phyloP scores from a whole-genome alignment of 805 yeast genomes.

The Candida incommunis region DNA sequence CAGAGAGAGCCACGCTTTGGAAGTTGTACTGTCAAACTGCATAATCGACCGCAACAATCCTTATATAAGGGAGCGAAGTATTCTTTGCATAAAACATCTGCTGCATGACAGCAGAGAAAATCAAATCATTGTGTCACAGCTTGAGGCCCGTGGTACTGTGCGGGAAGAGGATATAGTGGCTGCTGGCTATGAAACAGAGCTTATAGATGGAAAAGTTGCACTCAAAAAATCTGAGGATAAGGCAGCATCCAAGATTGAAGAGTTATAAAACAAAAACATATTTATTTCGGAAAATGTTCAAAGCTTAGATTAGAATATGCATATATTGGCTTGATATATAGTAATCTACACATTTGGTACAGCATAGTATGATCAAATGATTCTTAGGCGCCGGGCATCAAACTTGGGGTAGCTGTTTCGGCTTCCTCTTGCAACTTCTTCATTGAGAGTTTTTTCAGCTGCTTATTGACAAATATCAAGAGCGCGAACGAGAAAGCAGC shows the following conservation, averaged over 20 bases:
- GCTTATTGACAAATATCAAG: conserved; percentile 20
- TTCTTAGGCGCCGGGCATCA: conserved; percentile 16
- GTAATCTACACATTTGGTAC: background rate
- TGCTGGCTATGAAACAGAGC: conserved; percentile 66
- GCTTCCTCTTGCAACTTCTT: conserved; percentile 49
- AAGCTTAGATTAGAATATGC: conserved; percentile 1
- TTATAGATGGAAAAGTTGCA: conserved; percentile 55
- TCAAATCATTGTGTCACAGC: conserved; percentile 57
- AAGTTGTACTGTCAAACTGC: conserved; percentile 63
- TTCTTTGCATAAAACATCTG: conserved; percentile 60
- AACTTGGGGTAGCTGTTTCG: conserved; percentile 33
- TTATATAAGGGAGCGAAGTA: conserved; percentile 59
- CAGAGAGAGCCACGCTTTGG: conserved; percentile 54
- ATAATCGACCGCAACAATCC: conserved; percentile 83
- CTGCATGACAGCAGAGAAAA: conserved; percentile 51
- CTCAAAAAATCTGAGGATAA: conserved; percentile 30
- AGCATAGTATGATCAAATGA: background rate
- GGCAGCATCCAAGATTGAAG: conserved; percentile 8
- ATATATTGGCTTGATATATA: background rate
- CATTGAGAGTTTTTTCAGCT: conserved; percentile 32
- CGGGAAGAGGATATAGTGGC: conserved; percentile 45
- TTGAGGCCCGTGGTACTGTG: conserved; percentile 62
- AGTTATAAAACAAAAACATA: conserved; percentile 1
- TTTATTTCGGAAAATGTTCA: background rate
- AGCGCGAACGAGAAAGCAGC: conserved; percentile 16